These are phyloP conservation scores for Aciculoconidium aculeatum DNA, from an alignment of 805 yeast genomes.

Conservation along the genomic window DNA sequence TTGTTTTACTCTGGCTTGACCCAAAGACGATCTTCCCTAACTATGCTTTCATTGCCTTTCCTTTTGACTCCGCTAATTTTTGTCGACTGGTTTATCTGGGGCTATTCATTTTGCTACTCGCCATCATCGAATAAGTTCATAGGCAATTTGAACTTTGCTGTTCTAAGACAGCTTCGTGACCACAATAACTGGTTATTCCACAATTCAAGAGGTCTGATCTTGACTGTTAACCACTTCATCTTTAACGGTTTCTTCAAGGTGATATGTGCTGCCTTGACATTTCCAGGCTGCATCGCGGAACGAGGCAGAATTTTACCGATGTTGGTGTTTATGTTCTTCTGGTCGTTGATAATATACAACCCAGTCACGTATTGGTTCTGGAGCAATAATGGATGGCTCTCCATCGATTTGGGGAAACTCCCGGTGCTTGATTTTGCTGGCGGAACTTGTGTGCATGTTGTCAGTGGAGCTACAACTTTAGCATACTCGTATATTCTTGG, in stretches of 20 bases:
- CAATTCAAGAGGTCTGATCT: slow-evolving; percentile 35
- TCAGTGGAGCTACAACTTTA: slow-evolving; percentile 40
- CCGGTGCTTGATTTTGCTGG: slow-evolving; percentile 44
- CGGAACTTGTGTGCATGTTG: slow-evolving; percentile 39
- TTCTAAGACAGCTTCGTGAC: slow-evolving; percentile 18
- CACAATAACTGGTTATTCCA: slow-evolving; percentile 14
- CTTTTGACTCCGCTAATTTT: slow-evolving; percentile 25
- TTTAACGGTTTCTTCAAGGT: slow-evolving; percentile 36
- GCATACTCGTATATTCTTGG: slow-evolving; percentile 40
- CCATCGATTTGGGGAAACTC: slow-evolving; percentile 22
- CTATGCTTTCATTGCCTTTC: slow-evolving; percentile 34
- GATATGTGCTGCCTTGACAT: slow-evolving; percentile 34
- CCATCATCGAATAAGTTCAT: slow-evolving; percentile 29
- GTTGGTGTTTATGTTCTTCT: slow-evolving; percentile 32
- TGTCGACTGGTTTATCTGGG: slow-evolving; percentile 41
- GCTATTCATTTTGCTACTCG: slow-evolving; percentile 37
- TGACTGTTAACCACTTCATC: slow-evolving; percentile 30
- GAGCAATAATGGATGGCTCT: slow-evolving; percentile 40
- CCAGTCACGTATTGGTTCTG: slow-evolving; percentile 43
- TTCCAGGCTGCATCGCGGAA: slow-evolving; percentile 41
- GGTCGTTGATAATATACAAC: slow-evolving; percentile 37
- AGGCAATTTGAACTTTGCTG: slow-evolving; percentile 11
- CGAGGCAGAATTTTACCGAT: slow-evolving; percentile 38
- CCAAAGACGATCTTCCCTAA: slow-evolving; percentile 36
- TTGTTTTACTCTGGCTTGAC: slow-evolving; percentile 39